Conservation (phyloP, 768 basidiomycete genomes). For the Boletus subparvulus region DNA sequence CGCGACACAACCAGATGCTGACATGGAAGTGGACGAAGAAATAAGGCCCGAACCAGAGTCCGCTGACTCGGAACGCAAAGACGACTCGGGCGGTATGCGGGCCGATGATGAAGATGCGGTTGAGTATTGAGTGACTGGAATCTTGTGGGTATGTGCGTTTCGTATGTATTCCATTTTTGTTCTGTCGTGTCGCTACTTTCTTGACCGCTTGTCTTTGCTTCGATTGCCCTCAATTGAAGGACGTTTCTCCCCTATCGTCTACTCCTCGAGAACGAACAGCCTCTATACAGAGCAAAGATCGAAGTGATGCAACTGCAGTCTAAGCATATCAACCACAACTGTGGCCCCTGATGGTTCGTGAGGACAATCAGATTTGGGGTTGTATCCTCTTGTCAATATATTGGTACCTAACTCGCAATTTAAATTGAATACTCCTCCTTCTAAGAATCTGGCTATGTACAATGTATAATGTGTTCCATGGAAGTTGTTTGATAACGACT, state of each 20-base stretch:
- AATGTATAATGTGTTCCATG: too few species aligned
- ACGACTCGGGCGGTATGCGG: constrained; percentile 51
- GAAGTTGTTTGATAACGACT: too few species aligned
- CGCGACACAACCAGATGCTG: constrained; percentile 24
- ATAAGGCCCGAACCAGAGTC: constrained; percentile 37
- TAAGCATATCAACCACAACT: not conserved
- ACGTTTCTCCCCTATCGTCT: not conserved
- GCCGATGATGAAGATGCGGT: constrained; percentile 81
- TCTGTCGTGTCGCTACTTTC: constrained; percentile 7
- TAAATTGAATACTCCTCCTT: not conserved
- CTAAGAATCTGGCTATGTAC: too few species aligned
- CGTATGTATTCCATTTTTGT: constrained; percentile 23
- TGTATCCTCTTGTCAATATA: not conserved
- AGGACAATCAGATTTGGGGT: not conserved
- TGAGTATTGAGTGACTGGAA: constrained; percentile 53
- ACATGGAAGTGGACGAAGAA: constrained; percentile 38
- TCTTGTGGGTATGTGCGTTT: constrained; percentile 29
- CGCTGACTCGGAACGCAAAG: constrained; percentile 48
- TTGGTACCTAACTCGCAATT: not conserved
- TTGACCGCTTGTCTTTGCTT: constrained; percentile 19
- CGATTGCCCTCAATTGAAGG: constrained; percentile 10
- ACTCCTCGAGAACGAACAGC: not conserved
- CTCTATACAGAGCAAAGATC: not conserved
- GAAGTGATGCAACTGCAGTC: not conserved
- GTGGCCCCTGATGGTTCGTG: not conserved